Base-by-base conservation (phyloP, 1,139 yeast genomes). In the Zygosaccharomyces sapae region DNA sequence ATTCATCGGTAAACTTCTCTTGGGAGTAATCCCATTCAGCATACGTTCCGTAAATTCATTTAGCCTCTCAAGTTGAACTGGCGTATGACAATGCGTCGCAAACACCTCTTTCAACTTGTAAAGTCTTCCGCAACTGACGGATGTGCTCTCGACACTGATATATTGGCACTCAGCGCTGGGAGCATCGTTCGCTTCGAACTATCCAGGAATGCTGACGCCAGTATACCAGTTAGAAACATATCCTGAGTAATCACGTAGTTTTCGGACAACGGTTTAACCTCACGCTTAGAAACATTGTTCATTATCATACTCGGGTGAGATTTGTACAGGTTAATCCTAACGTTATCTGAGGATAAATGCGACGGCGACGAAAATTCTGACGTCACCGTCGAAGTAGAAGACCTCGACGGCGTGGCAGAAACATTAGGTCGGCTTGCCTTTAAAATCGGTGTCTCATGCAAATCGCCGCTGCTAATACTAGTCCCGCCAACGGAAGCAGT, bases 261-360 rank as follows among this genome's bases (percentile, higher is more conserved):
- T 38, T 61, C 66, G 2, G 66, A 62, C 16, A 63, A 46, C 4
- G 67, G 63, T 42, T 60, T 62, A 1, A 63, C 61, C 43, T 64
- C 67, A 24, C 62, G 53, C 50, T 62, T 62, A 57, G 60, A 57
- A 3, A 57, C 51, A 33, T 55, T 52, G 35, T 60, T 62, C 44
- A 61, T 57, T 7, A 62, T 54, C 41, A 64, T 46, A 33, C 59
- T 56, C 13, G 67, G 66, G 36, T 55, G 55, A 9, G 45, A 43
- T 33, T 55, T 51, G 45, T 58, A 60, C 9, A 63, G 49, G 44
- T 63, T 57, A 5, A 54, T 50, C 41, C 43, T 44, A 36, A 49
- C 50, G 8, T 52, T 48, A 18, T 57, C 53, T 12, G 46, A 42
- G 33, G 34, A 13, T 10, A 7, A 31, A n/a, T 31, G 34, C 19